Conservation (phyloP, 345 rosid species). For the Aurinia saxatilis region DNA sequence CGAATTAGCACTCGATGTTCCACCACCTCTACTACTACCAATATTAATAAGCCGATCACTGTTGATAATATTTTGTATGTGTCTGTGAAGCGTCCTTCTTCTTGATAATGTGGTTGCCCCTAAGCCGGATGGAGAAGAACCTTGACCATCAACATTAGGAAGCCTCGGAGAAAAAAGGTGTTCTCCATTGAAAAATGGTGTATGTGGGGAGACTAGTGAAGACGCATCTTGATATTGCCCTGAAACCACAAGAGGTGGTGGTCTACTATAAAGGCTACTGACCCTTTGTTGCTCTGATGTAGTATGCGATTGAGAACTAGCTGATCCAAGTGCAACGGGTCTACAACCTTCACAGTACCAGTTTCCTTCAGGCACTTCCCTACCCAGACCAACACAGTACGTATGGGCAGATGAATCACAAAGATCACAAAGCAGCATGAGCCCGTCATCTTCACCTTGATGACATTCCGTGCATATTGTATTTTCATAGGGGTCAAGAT, state of each 20-base stretch:
- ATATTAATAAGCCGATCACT: constrained; percentile 39
- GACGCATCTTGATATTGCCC: constrained; percentile 47
- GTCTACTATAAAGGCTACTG: constrained; percentile 39
- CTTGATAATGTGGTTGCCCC: constrained; percentile 75
- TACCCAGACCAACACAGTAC: constrained; percentile 90
- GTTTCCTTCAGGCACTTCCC: constrained; percentile 94
- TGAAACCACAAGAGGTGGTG: constrained; percentile 36
- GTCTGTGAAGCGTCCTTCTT: constrained; percentile 82
- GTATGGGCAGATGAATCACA: constrained; percentile 99
- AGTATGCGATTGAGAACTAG: constrained; percentile 52
- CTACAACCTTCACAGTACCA: constrained; percentile 98
- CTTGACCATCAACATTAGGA: constrained; percentile 41
- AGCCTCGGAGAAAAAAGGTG: constrained; percentile 64
- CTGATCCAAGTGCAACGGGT: constrained; percentile 72
- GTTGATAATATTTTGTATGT: constrained; percentile 62
- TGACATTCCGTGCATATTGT: constrained; percentile 91
- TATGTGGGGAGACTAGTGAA: constrained; percentile 46
- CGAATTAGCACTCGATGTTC: constrained; percentile 35
- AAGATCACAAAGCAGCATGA: constrained; percentile 91
- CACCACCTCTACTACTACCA: constrained; percentile 42
- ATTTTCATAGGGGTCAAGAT: constrained; percentile 88
- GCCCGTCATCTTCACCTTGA: constrained; percentile 95
- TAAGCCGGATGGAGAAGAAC: constrained; percentile 58
- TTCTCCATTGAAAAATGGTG: constrained; percentile 40
- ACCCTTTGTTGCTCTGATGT: constrained; percentile 47